Conservation (phyloP, 2,329 filamentous ascomycete species). For the Purpureocillium lavendulum region DNA sequence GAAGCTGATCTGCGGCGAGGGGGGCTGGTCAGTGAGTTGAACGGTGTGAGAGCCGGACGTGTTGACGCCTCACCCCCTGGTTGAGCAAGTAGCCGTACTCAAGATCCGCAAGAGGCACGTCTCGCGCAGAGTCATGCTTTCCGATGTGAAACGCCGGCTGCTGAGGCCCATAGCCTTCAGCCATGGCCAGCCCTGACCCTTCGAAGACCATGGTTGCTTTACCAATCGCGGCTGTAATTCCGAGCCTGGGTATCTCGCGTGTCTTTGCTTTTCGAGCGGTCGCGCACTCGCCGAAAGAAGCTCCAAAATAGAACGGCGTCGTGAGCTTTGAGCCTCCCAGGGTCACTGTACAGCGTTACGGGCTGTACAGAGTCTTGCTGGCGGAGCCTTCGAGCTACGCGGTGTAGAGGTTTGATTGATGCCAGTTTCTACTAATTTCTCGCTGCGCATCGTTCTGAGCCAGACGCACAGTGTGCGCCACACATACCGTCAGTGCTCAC, state of each 20-base stretch:
- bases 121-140: slow-evolving; percentile 61
- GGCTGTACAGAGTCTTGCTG: no score
- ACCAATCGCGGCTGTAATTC: no score
- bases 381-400: no score
- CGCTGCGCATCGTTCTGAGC: not conserved
- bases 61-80: slow-evolving; percentile 48
- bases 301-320: no score
- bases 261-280: not conserved
- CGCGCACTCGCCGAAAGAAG: no score
- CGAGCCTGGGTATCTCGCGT: no score
- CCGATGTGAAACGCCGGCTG: slow-evolving; percentile 56
- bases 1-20: slow-evolving; percentile 58
- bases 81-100: slow-evolving; percentile 62
- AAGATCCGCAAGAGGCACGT: slow-evolving; percentile 51
- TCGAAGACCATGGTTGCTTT: slow-evolving; percentile 16
- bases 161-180: slow-evolving; percentile 18
- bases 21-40: not conserved
- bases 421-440: not conserved
- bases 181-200: slow-evolving; percentile 11
- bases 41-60: not conserved
- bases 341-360: no score
- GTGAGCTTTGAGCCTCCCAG: no score
- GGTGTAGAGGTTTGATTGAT: not conserved
- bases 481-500: not conserved
- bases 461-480: slow-evolving; percentile 3